Evolutionary conservation across 1,139 yeast genomes (phyloP).

Genomic region (Pichia sp.): DNA sequence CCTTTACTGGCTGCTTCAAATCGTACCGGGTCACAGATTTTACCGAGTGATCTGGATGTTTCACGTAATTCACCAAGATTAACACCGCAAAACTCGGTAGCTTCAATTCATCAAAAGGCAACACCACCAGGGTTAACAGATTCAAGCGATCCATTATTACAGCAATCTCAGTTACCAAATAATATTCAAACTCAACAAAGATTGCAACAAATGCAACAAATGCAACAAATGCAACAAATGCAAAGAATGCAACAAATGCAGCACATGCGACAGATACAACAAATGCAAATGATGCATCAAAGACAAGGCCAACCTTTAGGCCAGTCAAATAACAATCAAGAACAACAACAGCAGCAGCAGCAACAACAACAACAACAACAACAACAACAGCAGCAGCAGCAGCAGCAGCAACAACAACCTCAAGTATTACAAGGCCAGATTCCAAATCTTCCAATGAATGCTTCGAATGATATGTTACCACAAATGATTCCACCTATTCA

Average conservation of each 20-base stretch:
- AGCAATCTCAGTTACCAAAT: not conserved
- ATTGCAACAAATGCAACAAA: conserved; percentile 5
- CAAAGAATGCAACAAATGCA: conserved; percentile 7
- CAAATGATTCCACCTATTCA: not conserved
- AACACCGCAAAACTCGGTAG: not conserved
- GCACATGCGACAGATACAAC: not conserved
- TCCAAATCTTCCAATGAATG: not conserved
- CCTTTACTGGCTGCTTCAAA: not conserved
- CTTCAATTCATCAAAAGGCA: not conserved
- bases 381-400: not conserved
- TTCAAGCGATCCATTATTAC: not conserved
- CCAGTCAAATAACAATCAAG: not conserved
- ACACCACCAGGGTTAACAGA: not conserved
- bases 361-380: not conserved
- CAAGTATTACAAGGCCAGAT: not conserved
- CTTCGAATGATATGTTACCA: not conserved
- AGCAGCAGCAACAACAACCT: not conserved
- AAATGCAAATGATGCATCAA: not conserved
- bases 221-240: conserved; percentile 5
- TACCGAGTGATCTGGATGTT: conserved; percentile 2
- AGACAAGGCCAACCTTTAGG: not conserved
- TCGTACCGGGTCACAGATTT: conserved; percentile 4
- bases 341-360: not conserved
- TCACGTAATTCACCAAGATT: not conserved
- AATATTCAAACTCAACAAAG: conserved; percentile 1